Evolutionary conservation across 2,329 filamentous ascomycete species (phyloP), one percentile per base, ranked within the genome.

Genomic region (Ophiocordyceps polyrhachis-furcata): DNA sequence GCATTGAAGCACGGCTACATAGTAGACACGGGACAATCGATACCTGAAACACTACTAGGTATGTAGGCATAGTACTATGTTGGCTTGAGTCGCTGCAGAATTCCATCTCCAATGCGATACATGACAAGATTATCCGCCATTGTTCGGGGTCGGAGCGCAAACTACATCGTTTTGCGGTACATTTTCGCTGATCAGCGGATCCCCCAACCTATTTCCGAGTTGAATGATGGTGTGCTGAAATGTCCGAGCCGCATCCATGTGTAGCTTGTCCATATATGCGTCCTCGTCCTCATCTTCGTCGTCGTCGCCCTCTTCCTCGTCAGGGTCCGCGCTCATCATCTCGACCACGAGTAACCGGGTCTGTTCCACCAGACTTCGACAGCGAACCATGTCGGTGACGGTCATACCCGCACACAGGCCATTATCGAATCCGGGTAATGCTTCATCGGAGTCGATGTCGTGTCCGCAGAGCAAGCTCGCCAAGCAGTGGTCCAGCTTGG

Each of bases 401-500:
- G 79, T 86, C 67, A 84, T 80, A 1, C 84, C 81, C 0, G 78
- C 75, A 1, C 68, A 62, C 5, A 69, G 64, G 1, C 73, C 73
- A 7, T 65, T 69, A 50, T 77, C 74, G 49, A 88, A 86, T 0
- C 86, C 85, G 0, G 84, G 79, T 1, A 94, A 65, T 0, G 66
- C 54, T 37, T 79, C 74, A 0, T 73, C 71, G 0, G 79, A 79
- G 14, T 79, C 73, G 4, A 78, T 62, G 54, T 93, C 78, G 46
- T 71, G 63, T 4, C 83, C 82, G 21, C 69, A 64, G 1, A 94
- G 57, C 11, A 95, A 65, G 47, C 81, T 84, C 1, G 83, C 75
- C 56, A 95, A 93, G 37, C 83, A 83, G 53, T 81, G 74, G 55
- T 95, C 89, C 19, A 95, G 66, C 60, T 93, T 95, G 42, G 71